phyloP scores from a whole-genome alignment of 371 early-diverging fungal species.

The Saksenaea oblongispora region DNA sequence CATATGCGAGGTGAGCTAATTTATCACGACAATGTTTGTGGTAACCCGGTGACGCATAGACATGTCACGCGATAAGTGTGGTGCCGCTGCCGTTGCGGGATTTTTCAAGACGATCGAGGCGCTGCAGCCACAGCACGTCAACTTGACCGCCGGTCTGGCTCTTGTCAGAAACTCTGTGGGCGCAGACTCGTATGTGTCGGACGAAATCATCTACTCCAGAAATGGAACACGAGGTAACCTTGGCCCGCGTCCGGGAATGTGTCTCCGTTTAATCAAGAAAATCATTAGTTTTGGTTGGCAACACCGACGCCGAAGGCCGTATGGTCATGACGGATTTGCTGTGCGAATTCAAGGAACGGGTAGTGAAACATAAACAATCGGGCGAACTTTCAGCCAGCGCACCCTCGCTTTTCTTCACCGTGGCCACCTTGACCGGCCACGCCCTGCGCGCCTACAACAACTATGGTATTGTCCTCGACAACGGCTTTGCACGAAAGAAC shows the following conservation, averaged over 20 bases:
- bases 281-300: conserved; percentile 72
- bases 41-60: conserved; percentile 14
- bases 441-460: conserved; percentile 78
- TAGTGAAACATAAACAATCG: conserved; percentile 54
- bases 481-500: conserved; percentile 77
- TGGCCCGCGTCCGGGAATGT: too few relatives aligned
- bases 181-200: conserved; percentile 78
- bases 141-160: conserved; percentile 73
- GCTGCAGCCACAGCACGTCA: conserved; percentile 65
- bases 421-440: conserved; percentile 89
- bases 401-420: conserved; percentile 73
- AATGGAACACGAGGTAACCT: conserved; percentile 78
- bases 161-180: conserved; percentile 86
- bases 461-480: conserved; percentile 79
- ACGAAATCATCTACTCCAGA: conserved; percentile 80
- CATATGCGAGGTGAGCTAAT: conserved; percentile 69
- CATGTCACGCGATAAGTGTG: conserved; percentile 92
- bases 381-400: conserved; percentile 34
- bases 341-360: conserved; percentile 75
- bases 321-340: conserved; percentile 90
- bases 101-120: conserved; percentile 73
- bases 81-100: conserved; percentile 86
- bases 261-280: background rate
- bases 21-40: background rate
- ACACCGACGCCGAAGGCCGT: conserved; percentile 93